Percentiles rank a stretch among this genome's conserved stretches.
These are phyloP conservation scores for Geotrichum australiense DNA, from an alignment of 1,139 yeast species.

Conservation along the genomic window DNA sequence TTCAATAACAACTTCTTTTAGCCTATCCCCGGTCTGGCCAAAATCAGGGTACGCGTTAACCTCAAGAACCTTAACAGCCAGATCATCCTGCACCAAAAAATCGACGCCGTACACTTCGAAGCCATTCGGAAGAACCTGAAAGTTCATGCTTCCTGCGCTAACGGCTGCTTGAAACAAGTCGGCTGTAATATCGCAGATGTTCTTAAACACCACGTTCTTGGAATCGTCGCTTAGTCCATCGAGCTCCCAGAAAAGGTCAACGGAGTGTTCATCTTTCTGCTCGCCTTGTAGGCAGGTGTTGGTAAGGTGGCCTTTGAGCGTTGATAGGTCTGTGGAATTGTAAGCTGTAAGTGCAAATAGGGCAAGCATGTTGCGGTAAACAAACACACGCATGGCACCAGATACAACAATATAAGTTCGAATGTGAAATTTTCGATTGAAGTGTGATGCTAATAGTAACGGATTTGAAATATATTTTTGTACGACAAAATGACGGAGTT, in stretches of 20 bases:
- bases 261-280: slow-evolving; percentile 42
- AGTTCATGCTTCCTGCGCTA: slow-evolving; percentile 72
- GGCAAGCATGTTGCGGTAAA: slow-evolving; percentile 70
- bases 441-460: slow-evolving; percentile 52
- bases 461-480: slow-evolving; percentile 73
- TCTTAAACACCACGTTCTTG: slow-evolving; percentile 42
- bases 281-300: slow-evolving; percentile 82
- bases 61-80: slow-evolving; percentile 59
- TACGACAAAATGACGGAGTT: slow-evolving; percentile 81
- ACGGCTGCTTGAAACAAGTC: slow-evolving; percentile 83
- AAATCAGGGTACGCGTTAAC: slow-evolving; percentile 95
- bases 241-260: slow-evolving; percentile 61
- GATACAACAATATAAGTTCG: slow-evolving; percentile 75
- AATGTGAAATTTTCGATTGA: slow-evolving; percentile 77
- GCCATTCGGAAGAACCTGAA: slow-evolving; percentile 79
- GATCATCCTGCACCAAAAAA: slow-evolving; percentile 58
- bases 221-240: slow-evolving; percentile 39
- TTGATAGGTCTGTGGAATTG: slow-evolving; percentile 18
- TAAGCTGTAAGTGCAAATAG: slow-evolving; percentile 64
- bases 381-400: slow-evolving; percentile 71
- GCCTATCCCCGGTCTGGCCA: slow-evolving; percentile 81
- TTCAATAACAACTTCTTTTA: slow-evolving; percentile 50
- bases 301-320: slow-evolving; percentile 70
- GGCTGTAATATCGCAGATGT: slow-evolving; percentile 53
- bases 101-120: slow-evolving; percentile 87